Evolutionary conservation across 2,329 filamentous ascomycete genomes (phyloP).

Genomic region (Calcarisporium arbuscula): DNA sequence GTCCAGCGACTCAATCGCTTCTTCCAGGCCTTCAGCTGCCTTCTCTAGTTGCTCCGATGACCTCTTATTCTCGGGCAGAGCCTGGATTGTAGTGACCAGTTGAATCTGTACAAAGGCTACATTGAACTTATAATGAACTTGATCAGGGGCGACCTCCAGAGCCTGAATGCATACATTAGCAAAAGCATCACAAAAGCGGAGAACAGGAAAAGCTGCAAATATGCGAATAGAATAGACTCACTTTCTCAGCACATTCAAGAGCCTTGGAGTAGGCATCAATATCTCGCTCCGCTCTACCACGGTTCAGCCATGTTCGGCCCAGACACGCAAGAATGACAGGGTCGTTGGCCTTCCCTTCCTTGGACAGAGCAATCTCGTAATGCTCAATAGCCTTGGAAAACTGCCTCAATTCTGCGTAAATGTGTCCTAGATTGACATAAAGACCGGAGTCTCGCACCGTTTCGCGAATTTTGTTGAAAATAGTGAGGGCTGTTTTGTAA

Average conservation of each 20-base stretch:
- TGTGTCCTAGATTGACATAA: slow-evolving; percentile 88
- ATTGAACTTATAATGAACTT: slow-evolving; percentile 93
- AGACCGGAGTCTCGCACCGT: slow-evolving; percentile 84
- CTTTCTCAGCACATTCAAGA: slow-evolving; percentile 57
- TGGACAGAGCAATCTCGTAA: slow-evolving; percentile 80
- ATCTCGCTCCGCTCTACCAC: slow-evolving; percentile 59
- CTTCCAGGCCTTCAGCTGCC: slow-evolving; percentile 73
- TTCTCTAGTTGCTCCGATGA: slow-evolving; percentile 74
- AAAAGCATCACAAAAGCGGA: background rate
- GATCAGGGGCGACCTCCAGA: slow-evolving; percentile 70
- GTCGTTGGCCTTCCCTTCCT: slow-evolving; percentile 68
- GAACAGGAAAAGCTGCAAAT: slow-evolving; percentile 1
- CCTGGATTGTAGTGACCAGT: slow-evolving; percentile 74
- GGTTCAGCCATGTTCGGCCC: slow-evolving; percentile 79
- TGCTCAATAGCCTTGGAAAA: slow-evolving; percentile 88
- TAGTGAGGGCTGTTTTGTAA: slow-evolving; percentile 70
- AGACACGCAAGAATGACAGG: slow-evolving; percentile 77
- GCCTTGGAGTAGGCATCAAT: slow-evolving; percentile 52
- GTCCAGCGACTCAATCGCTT: slow-evolving; percentile 70
- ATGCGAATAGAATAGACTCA: too few species aligned
- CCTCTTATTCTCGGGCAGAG: slow-evolving; percentile 67
- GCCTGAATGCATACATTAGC: slow-evolving; percentile 43
- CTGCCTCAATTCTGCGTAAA: slow-evolving; percentile 85
- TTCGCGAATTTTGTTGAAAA: slow-evolving; percentile 86
- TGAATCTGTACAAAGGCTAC: slow-evolving; percentile 97